Base-by-base conservation (phyloP, 2,329 filamentous ascomycete genomes). In the Monosporascus sp. region DNA sequence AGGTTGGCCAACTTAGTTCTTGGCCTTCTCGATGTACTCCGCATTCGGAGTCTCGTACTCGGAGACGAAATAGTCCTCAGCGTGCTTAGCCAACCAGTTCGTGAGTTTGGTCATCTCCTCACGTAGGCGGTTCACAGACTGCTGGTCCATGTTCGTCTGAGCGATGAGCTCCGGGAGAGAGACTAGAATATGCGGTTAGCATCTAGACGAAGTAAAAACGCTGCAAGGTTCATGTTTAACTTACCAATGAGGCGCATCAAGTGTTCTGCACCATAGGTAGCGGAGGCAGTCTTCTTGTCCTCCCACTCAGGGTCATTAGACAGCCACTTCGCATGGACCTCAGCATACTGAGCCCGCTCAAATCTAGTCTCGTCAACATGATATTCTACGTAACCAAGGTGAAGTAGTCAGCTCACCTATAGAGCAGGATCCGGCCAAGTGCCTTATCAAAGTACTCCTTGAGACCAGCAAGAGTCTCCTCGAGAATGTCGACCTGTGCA, bases 121-220 rank as follows among this genome's bases (percentile, higher is more conserved):
- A 14, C 91, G 86, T 25, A 97, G 82, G 47, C 91, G 88, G 57
- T 86, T 88, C 42, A 96, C 90, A 2, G 91, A 92, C 68, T 96
- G 91, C 50, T 87, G 80, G 65, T 97, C 94, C 91, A 99, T 96
- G 72, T 97, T 97, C 50, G 94, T 99, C 69, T 99, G 94, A 4
- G 92, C 92, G 57, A 97, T 85, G 41, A 97, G 84, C 67, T 99
- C 94, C 0, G 94, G 93, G 62, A 97, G 84, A 1, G 88, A 88
- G 3, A 95, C 93, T 96, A 61, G 6, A 52, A 47, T 48, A 59
- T 52, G 31, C 15, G 15, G 22, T 50, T 20, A n/a, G 6, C 8
- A 37, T 5, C 7, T 36, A 42, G 6, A 45, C 47, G 22, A 18
- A 24, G 48, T 34, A 54, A 24, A 27, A 24, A 50, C 41, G 31